Percentiles rank a stretch among this genome's conserved stretches.
These are phyloP conservation scores for Phytophthora podocarpi DNA, from an alignment of 352 stramenopile species.

Conservation along the genomic window DNA sequence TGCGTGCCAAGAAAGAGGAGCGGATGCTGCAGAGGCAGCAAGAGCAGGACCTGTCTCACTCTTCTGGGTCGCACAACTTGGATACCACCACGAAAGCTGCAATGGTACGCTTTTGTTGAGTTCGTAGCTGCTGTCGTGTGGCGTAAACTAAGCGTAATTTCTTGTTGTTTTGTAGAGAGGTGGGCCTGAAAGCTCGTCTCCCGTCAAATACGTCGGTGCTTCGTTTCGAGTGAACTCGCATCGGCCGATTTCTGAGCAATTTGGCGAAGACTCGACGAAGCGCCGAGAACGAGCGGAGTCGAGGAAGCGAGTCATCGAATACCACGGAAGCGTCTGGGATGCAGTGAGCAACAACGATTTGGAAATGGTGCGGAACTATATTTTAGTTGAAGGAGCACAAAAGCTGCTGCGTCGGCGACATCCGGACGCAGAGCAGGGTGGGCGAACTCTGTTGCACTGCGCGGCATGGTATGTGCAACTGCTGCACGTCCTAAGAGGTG, in stretches of 20 bases:
- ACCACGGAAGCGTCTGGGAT: constrained; percentile 60
- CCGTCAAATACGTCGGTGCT: neutral
- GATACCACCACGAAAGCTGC: constrained; percentile 8
- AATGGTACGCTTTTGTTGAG: neutral
- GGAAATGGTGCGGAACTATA: constrained; percentile 60
- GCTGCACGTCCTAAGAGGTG: too few relatives aligned
- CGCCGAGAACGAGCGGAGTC: constrained; percentile 59
- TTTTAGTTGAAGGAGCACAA: constrained; percentile 60
- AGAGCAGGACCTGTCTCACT: constrained; percentile 11
- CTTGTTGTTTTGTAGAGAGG: neutral
- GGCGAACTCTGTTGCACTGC: constrained; percentile 66
- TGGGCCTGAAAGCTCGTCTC: neutral
- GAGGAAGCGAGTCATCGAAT: constrained; percentile 59
- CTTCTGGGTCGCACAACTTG: constrained; percentile 3
- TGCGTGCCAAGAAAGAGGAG: constrained; percentile 70
- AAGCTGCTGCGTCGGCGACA: constrained; percentile 51
- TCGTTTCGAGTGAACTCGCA: constrained; percentile 1
- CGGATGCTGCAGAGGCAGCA: constrained; percentile 32
- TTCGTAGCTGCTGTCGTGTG: too few relatives aligned
- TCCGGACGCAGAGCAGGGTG: constrained; percentile 50
- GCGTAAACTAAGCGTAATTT: too few relatives aligned
- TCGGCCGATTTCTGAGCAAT: constrained; percentile 8
- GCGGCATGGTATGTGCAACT: constrained; percentile 58
- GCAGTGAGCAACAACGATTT: constrained; percentile 50
- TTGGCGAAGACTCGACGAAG: constrained; percentile 33